A percentile compares a stretch with the other conserved stretches of the same genome.
phyloP scores from a whole-genome alignment of 1,284 basidiomycete genomes.

The Leccinum fuscescens region DNA sequence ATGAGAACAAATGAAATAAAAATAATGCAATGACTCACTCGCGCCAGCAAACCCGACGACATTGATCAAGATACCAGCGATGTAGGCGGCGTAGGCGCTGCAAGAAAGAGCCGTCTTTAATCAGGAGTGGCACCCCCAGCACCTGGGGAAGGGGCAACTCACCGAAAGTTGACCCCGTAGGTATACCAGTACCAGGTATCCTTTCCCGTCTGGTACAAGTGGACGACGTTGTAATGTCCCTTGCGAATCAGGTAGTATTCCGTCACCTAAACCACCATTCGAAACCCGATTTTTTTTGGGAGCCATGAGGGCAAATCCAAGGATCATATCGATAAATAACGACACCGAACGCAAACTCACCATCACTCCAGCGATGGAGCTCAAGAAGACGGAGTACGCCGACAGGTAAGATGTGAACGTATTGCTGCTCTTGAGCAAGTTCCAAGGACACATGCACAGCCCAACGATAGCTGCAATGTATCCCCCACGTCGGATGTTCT shows the following conservation, averaged over 20 bases:
- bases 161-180: conserved; percentile 72
- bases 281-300: neutral
- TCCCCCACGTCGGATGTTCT: conserved; percentile 84
- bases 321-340: neutral
- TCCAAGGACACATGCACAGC: conserved; percentile 78
- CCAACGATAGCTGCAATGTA: conserved; percentile 78
- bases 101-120: neutral
- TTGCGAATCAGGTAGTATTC: conserved; percentile 81
- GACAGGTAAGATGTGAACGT: conserved; percentile 83
- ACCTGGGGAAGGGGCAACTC: conserved; percentile 5
- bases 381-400: conserved; percentile 80
- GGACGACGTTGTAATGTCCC: conserved; percentile 69
- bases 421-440: conserved; percentile 73
- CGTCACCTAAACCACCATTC: conserved; percentile 45
- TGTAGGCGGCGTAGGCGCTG: conserved; percentile 71
- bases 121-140: neutral
- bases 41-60: conserved; percentile 73
- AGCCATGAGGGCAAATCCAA: neutral
- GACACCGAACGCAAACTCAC: conserved; percentile 29
- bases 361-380: conserved; percentile 83
- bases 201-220: conserved; percentile 62
- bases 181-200: conserved; percentile 78
- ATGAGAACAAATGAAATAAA: neutral
- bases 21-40: conserved; percentile 39
- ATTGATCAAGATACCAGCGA: conserved; percentile 79